phyloP scores from a whole-genome alignment of 768 basidiomycete species.

The Suillus luteus region DNA sequence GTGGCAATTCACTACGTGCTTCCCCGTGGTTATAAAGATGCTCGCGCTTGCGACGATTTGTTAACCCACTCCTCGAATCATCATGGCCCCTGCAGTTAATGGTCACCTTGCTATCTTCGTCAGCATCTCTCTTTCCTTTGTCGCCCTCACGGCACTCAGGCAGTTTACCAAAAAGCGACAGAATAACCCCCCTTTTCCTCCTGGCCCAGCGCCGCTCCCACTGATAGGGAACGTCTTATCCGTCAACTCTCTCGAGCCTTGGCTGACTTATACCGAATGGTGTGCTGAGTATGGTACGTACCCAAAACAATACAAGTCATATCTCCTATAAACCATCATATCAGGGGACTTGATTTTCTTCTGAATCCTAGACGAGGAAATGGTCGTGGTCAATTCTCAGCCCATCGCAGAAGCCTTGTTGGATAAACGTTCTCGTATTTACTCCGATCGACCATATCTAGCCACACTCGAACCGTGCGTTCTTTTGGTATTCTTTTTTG shows the following conservation, averaged over 20 bases:
- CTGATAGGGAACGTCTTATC: not conserved
- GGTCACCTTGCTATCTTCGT: not conserved
- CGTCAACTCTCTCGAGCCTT: not conserved
- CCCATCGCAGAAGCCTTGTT: constrained; percentile 5
- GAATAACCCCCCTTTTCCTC: not conserved
- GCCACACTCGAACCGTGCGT: constrained; percentile 9
- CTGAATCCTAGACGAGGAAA: constrained; percentile 5
- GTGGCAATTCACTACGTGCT: too few species aligned
- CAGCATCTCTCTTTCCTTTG: not conserved
- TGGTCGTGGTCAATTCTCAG: constrained; percentile 9
- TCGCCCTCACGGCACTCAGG: not conserved
- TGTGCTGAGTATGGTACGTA: constrained; percentile 17
- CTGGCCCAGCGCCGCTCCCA: not conserved
- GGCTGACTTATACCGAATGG: not conserved
- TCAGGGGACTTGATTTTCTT: constrained; percentile 11
- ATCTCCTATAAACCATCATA: not conserved
- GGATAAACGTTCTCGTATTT: constrained; percentile 14
- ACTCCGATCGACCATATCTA: constrained; percentile 13
- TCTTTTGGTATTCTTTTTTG: not conserved
- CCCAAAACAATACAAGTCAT: not conserved
- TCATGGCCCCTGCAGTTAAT: not conserved
- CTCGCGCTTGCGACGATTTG: too few species aligned
- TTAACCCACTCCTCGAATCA: not conserved
- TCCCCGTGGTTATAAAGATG: too few species aligned
- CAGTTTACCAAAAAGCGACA: not conserved